These are phyloP conservation scores for Trichoderma guizhouense DNA, from an alignment of 2,329 filamentous ascomycete species.

Conservation along the genomic window DNA sequence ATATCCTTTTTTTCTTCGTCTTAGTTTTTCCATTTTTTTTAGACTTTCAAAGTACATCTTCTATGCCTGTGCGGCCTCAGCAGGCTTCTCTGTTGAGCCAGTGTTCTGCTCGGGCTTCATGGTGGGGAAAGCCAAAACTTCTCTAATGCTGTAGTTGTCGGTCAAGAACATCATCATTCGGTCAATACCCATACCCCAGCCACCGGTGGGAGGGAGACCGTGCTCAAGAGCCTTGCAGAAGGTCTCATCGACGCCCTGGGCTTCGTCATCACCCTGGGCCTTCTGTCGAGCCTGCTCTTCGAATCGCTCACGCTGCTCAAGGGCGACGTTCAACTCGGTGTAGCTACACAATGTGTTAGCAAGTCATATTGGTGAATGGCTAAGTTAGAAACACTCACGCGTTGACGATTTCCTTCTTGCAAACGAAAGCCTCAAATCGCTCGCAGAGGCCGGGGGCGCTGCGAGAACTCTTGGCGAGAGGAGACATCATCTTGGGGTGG, in stretches of 20 bases:
- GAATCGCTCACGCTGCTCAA: conserved; percentile 80
- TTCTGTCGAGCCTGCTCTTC: conserved; percentile 97
- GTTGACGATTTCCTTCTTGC: conserved; percentile 78
- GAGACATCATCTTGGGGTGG: conserved; percentile 74
- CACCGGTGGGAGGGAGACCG: conserved; percentile 87
- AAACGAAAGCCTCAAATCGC: conserved; percentile 93
- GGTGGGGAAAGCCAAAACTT: conserved; percentile 94
- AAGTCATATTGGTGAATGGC: not conserved
- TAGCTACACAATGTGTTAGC: conserved; percentile 45
- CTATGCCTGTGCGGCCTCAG: not conserved
- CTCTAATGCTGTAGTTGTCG: conserved; percentile 89
- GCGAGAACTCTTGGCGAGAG: conserved; percentile 93
- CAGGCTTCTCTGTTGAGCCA: conserved; percentile 1
- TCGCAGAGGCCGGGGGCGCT: conserved; percentile 80
- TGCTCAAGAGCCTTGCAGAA: conserved; percentile 90
- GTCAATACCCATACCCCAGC: conserved; percentile 96
- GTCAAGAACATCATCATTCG: conserved; percentile 94
- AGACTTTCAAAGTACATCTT: not conserved
- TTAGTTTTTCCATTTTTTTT: not conserved
- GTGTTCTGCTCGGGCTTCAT: conserved; percentile 79
- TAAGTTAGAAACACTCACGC: conserved; percentile 43
- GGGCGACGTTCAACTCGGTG: conserved; percentile 90
- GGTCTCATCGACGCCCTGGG: conserved; percentile 91
- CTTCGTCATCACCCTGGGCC: conserved; percentile 94
- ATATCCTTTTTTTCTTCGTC: not conserved